Evolutionary conservation across 495 filamentous ascomycete species (phyloP).

Genomic region (Hamigera avellanea): DNA sequence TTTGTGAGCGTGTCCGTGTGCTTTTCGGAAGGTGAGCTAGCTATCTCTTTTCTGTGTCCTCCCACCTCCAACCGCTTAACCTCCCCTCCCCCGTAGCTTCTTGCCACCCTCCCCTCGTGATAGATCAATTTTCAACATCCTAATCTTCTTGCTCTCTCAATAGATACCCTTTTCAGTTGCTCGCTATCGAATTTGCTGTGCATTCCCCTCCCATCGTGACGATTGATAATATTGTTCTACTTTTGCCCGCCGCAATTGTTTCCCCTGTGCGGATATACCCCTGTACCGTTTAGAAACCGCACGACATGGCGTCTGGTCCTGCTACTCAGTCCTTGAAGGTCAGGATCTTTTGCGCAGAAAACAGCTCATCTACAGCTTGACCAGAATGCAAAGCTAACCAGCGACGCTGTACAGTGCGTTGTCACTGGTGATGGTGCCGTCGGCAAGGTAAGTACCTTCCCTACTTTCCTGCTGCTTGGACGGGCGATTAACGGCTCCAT

Average conservation of each 20-base stretch:
- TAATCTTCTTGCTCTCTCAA: neutral
- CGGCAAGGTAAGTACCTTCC: conserved; percentile 62
- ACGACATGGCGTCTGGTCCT: conserved; percentile 51
- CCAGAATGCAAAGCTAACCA: conserved; percentile 15
- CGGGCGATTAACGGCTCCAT: conserved; percentile 3
- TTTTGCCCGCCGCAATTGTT: neutral
- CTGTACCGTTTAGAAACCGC: conserved; percentile 9
- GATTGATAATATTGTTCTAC: too few species aligned
- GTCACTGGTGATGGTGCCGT: conserved; percentile 98
- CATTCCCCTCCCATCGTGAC: too few species aligned
- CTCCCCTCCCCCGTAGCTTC: neutral
- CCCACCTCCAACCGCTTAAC: neutral
- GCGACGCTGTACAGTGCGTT: conserved; percentile 57
- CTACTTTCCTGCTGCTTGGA: neutral
- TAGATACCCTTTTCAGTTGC: neutral
- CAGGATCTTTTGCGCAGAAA: conserved; percentile 6
- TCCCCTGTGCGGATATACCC: neutral
- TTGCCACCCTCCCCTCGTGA: neutral
- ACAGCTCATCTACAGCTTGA: neutral
- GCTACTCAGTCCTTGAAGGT: conserved; percentile 71
- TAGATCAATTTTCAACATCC: too few species aligned
- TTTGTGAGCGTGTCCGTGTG: neutral
- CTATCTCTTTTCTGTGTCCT: neutral
- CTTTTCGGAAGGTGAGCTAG: neutral
- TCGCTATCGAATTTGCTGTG: too few species aligned